Conservation (phyloP, 805 yeast species). For the Maudiozyma saulgeensis region DNA sequence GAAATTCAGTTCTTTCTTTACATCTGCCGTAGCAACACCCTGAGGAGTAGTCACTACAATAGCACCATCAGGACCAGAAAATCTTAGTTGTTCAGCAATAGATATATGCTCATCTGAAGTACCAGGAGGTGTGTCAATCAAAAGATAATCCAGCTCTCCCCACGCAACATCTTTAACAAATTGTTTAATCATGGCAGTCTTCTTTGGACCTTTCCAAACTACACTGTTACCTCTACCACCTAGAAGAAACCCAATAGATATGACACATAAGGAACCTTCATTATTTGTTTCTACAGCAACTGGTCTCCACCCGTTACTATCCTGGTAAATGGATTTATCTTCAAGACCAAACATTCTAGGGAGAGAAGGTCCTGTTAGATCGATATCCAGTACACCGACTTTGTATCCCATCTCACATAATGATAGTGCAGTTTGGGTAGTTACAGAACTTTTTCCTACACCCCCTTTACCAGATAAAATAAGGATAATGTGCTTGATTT, state of each 20-base stretch:
- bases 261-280: constrained; percentile 46
- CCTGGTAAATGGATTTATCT: constrained; percentile 66
- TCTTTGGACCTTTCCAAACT: constrained; percentile 98
- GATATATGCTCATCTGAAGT: constrained; percentile 97
- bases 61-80: constrained; percentile 78
- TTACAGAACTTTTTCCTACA: constrained; percentile 92
- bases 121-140: constrained; percentile 98
- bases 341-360: constrained; percentile 97
- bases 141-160: constrained; percentile 66
- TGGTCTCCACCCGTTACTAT: constrained; percentile 85
- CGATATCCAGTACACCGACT: constrained; percentile 94
- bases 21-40: constrained; percentile 86
- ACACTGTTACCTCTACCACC: constrained; percentile 81
- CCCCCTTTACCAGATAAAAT: constrained; percentile 95
- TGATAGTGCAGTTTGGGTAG: constrained; percentile 86
- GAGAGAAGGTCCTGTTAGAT: constrained; percentile 90
- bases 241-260: constrained; percentile 83
- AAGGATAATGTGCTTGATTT: constrained; percentile 67
- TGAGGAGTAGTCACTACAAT: constrained; percentile 96
- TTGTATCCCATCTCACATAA: constrained; percentile 58
- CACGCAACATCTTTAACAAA: constrained; percentile 84
- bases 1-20: constrained; percentile 84
- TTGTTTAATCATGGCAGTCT: constrained; percentile 95
- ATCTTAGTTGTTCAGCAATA: constrained; percentile 79
- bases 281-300: constrained; percentile 39